Percentiles rank a stretch among this genome's conserved stretches.
These are phyloP conservation scores for Petasospora fabianii DNA, from an alignment of 1,139 yeast genomes.

Conservation along the genomic window DNA sequence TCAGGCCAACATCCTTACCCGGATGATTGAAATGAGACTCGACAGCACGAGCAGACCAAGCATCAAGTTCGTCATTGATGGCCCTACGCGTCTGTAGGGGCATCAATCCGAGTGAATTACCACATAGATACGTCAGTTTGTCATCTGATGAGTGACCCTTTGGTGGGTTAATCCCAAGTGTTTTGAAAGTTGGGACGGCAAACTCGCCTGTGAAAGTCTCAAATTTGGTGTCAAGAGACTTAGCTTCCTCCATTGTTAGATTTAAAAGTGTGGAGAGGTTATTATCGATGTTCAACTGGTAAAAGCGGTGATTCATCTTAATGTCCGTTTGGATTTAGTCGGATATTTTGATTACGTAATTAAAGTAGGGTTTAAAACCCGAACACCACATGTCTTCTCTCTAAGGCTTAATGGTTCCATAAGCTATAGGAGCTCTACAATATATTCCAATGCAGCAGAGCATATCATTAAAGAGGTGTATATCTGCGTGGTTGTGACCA, in stretches of 20 bases:
- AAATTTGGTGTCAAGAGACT: conserved; percentile 24
- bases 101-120: conserved; percentile 90
- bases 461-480: too few species aligned
- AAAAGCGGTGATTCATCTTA: too few species aligned
- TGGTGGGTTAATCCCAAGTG: conserved; percentile 39
- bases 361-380: too few species aligned
- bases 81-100: conserved; percentile 61
- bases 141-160: conserved; percentile 12
- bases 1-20: conserved; percentile 37
- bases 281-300: too few species aligned
- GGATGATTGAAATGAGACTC: conserved; percentile 81
- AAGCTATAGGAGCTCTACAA: too few species aligned
- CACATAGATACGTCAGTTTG: conserved; percentile 60
- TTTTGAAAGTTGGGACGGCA: conserved; percentile 54
- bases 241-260: conserved; percentile 9
- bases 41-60: conserved; percentile 80
- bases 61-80: conserved; percentile 63
- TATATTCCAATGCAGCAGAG: too few species aligned
- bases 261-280: too few species aligned
- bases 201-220: conserved; percentile 43
- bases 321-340: too few species aligned
- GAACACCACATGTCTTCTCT: too few species aligned
- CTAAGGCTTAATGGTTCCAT: too few species aligned
- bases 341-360: too few species aligned
- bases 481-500: too few species aligned